phyloP scores from a whole-genome alignment of 176 grass and related monocot genomes.

The Aechmea fasciata region DNA sequence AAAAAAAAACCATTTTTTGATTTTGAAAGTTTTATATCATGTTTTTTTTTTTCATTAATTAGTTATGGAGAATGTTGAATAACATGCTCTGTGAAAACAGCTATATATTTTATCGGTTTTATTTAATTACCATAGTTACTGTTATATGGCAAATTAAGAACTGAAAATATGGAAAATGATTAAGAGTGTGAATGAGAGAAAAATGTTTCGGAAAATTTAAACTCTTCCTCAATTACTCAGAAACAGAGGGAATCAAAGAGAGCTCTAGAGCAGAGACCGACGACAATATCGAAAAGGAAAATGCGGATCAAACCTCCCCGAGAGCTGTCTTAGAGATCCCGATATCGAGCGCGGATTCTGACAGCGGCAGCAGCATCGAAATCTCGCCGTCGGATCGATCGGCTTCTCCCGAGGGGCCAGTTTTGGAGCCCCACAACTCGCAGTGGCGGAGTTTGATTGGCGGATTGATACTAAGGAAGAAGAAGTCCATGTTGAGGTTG shows the following conservation, averaged over 20 bases:
- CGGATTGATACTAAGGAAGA: conserved; percentile 60
- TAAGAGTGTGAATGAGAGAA: too few relatives aligned
- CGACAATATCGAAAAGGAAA: conserved; percentile 16
- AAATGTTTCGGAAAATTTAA: background rate
- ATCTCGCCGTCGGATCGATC: conserved; percentile 42
- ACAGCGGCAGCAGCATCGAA: conserved; percentile 31
- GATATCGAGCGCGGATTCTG: conserved; percentile 31
- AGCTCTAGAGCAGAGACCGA: conserved; percentile 9
- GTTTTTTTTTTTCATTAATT: too few relatives aligned
- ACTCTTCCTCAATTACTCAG: conserved; percentile 14
- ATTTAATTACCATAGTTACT: too few relatives aligned
- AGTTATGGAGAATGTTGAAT: too few relatives aligned
- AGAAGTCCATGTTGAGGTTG: conserved; percentile 53
- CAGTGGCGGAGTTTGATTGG: conserved; percentile 72
- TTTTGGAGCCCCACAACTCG: conserved; percentile 28
- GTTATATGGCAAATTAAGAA: too few relatives aligned
- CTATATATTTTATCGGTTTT: too few relatives aligned
- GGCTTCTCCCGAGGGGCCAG: background rate
- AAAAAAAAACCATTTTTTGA: too few relatives aligned
- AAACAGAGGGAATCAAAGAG: conserved; percentile 21
- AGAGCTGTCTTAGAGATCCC: conserved; percentile 46
- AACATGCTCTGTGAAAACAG: too few relatives aligned
- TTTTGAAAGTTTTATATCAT: too few relatives aligned
- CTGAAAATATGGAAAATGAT: too few relatives aligned
- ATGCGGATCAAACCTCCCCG: conserved; percentile 37